Evolutionary conservation across 1,139 yeast genomes (phyloP).

Genomic region (Scheffersomyces parashehatae): DNA sequence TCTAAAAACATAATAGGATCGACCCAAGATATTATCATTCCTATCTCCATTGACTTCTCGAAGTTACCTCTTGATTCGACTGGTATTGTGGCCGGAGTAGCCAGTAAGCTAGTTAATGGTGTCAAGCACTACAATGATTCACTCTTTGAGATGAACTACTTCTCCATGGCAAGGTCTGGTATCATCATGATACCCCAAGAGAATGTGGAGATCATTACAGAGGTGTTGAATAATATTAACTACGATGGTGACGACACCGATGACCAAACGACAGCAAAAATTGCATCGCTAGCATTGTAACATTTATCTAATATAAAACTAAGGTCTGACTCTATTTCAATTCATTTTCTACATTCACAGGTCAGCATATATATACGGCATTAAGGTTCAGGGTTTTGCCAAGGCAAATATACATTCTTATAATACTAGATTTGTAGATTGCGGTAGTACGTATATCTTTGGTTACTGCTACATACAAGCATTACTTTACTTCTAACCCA

Average conservation of each 20-base stretch:
- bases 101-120: slow-evolving; percentile 47
- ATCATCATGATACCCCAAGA: slow-evolving; percentile 62
- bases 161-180: slow-evolving; percentile 64
- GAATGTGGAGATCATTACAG: slow-evolving; percentile 27
- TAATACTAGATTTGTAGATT: not conserved
- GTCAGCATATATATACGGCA: no score
- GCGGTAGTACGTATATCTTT: no score
- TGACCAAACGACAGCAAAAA: not conserved
- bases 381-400: no score
- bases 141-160: slow-evolving; percentile 56
- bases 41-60: slow-evolving; percentile 57
- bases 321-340: not conserved
- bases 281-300: slow-evolving; percentile 1
- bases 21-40: slow-evolving; percentile 56
- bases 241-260: not conserved
- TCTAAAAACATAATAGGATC: slow-evolving; percentile 55
- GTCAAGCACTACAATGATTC: slow-evolving; percentile 18
- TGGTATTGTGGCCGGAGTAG: slow-evolving; percentile 70
- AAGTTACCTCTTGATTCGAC: slow-evolving; percentile 60
- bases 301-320: not conserved
- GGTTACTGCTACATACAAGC: not conserved
- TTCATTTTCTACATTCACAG: not conserved
- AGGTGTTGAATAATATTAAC: slow-evolving; percentile 6
- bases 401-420: not conserved
- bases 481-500: not conserved